A percentile compares a stretch with the other conserved stretches of the same genome.
These are phyloP conservation scores for Bipolaris sorokiniana DNA, from an alignment of 2,329 filamentous ascomycete genomes.

Conservation along the genomic window DNA sequence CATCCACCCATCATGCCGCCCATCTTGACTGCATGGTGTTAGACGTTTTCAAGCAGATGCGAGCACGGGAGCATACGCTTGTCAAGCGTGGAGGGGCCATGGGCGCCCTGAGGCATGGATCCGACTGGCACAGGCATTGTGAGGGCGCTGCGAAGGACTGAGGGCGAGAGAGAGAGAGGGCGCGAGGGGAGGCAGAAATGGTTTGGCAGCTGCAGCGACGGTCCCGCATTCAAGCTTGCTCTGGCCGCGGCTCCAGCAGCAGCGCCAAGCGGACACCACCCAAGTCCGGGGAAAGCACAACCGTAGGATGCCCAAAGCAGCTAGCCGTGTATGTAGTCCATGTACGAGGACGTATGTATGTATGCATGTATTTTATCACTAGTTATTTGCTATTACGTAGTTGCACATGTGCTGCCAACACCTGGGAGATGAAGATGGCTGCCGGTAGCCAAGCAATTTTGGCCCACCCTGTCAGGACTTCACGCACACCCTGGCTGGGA, in stretches of 20 bases:
- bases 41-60: conserved; percentile 31
- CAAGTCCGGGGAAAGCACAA: conserved; percentile 16
- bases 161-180: conserved; percentile 25
- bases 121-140: conserved; percentile 65
- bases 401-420: background rate
- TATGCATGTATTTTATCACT: no score
- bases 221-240: conserved; percentile 20
- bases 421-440: no score
- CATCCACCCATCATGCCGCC: conserved; percentile 98
- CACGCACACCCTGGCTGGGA: background rate
- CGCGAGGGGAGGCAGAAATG: conserved; percentile 22
- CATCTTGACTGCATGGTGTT: conserved; percentile 79
- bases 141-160: conserved; percentile 14
- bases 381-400: no score
- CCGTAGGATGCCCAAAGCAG: conserved; percentile 16
- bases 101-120: conserved; percentile 43
- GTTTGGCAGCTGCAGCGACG: conserved; percentile 12
- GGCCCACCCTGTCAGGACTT: no score
- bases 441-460: no score
- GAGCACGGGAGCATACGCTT: conserved; percentile 62
- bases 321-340: background rate
- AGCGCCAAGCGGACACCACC: conserved; percentile 10
- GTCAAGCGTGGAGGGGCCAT: conserved; percentile 71
- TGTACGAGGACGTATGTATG: background rate
- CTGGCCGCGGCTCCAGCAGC: conserved; percentile 20